Conservation (phyloP, 805 yeast species). For the Sporopachydermia lactativora region DNA sequence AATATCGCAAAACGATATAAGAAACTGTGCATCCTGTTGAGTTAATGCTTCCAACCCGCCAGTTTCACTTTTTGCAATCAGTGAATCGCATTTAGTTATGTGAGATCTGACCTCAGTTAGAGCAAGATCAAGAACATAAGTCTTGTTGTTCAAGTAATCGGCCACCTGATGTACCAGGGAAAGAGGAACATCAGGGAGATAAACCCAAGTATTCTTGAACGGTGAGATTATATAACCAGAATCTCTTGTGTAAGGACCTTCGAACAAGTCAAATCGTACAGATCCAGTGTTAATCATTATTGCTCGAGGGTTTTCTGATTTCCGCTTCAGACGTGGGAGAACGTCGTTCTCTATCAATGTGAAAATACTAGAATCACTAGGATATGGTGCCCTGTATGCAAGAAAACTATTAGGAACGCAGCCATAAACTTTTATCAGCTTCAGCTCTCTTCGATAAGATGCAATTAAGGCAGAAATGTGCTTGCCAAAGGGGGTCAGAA, state of each 20-base stretch:
- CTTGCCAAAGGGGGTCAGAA: constrained; percentile 44
- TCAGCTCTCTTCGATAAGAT: constrained; percentile 30
- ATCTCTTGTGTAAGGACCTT: constrained; percentile 73
- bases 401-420: constrained; percentile 52
- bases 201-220: constrained; percentile 68
- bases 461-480: constrained; percentile 30
- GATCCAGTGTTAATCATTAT: constrained; percentile 79
- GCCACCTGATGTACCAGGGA: constrained; percentile 40
- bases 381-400: constrained; percentile 52
- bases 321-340: constrained; percentile 29
- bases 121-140: constrained; percentile 23
- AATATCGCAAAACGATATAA: constrained; percentile 9
- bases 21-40: constrained; percentile 8
- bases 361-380: constrained; percentile 42
- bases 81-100: constrained; percentile 5
- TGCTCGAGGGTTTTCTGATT: constrained; percentile 27
- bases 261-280: constrained; percentile 70
- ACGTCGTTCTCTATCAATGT: constrained; percentile 43
- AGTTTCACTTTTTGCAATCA: constrained; percentile 6
- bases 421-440: constrained; percentile 46
- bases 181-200: constrained; percentile 42
- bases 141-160: constrained; percentile 40
- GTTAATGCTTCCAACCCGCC: constrained; percentile 10
- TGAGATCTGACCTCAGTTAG: neutral
- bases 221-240: constrained; percentile 78